Evolutionary conservation across 768 basidiomycete species (phyloP), one percentile per base, ranked within the genome.

Genomic region (Amanita muscaria): DNA sequence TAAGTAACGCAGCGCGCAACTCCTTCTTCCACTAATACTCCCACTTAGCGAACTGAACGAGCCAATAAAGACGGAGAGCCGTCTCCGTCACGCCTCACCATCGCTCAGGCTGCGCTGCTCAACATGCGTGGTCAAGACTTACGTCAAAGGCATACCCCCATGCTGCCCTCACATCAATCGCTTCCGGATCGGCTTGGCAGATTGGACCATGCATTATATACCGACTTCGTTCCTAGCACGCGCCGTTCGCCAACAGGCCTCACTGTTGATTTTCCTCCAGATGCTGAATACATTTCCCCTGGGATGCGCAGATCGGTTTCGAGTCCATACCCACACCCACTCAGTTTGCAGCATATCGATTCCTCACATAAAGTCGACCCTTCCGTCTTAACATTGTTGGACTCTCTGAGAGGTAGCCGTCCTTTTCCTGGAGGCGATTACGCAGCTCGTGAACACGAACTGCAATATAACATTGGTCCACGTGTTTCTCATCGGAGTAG

Each of bases 91-190:
- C 70, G 79, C 14, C 62, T 88, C 22, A 84, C 84, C 5, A 86
- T 88, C 51, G 85, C 85, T 0, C 83, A 86, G 53, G 85, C 85
- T 4, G 75, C 85, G 1, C 60, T 88, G 18, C 73, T 88, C 43
- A 88, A 85, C 55, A 69, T 87, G 33, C 80, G 75, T 43, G 85
- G 85, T 5, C 76, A 80, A 42, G 80, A 84, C 16, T 54, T 73
- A 56, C 46, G 68, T 63, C 53, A 49, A 50, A 16, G 51, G 38
- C 35, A 52, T 47, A 48, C 46, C 11, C 44, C 57, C 52, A 46
- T 51, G 55, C 45, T 57, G 40, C 37, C 55, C 27, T 56, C 59
- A 41, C 53, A 51, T 18, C 46, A 42, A 30, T 42, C 39, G 15
- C 38, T 41, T 25, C 38, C 44, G 22, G 50, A 46, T 31, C 24